phyloP scores from a whole-genome alignment of 164 flowering plant species.

The Magnolia sinica region DNA sequence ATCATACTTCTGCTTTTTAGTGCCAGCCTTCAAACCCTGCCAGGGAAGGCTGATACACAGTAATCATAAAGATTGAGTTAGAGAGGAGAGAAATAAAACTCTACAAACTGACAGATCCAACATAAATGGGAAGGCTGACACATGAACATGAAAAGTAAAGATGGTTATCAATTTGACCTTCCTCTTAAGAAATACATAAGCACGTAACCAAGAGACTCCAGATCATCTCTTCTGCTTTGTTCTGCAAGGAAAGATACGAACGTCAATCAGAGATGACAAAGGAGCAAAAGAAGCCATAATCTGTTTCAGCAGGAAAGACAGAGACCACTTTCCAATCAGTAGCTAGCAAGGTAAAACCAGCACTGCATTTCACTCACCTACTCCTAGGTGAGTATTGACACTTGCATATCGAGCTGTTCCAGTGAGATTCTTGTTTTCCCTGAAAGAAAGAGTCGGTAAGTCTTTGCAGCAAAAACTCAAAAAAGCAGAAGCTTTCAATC shows the following conservation, averaged over 20 bases:
- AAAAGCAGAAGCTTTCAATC: not conserved
- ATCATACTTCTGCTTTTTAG: slow-evolving; percentile 56
- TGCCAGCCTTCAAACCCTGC: slow-evolving; percentile 82
- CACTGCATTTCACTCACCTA: slow-evolving; percentile 48
- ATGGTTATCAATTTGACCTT: slow-evolving; percentile 37
- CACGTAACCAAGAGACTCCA: slow-evolving; percentile 83
- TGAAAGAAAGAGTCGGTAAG: slow-evolving; percentile 15
- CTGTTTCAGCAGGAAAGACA: not conserved
- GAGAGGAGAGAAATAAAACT: not conserved
- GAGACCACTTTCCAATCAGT: not conserved
- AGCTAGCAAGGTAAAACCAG: slow-evolving; percentile 22
- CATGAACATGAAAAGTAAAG: not conserved
- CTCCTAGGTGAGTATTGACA: slow-evolving; percentile 77
- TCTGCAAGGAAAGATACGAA: slow-evolving; percentile 34
- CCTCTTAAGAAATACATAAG: slow-evolving; percentile 81
- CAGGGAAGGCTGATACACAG: slow-evolving; percentile 65
- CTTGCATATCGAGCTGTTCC: slow-evolving; percentile 89
- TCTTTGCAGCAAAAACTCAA: not conserved
- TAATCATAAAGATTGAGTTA: not conserved
- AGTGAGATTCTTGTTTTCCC: slow-evolving; percentile 79
- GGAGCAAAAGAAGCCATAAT: not conserved
- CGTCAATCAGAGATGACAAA: not conserved
- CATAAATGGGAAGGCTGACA: too few relatives aligned
- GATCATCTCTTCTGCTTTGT: slow-evolving; percentile 86
- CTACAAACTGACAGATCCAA: too few relatives aligned